Percentiles rank a stretch among this genome's conserved stretches.
Conservation (phyloP, 768 basidiomycete genomes). For the Saitozyma podzolica region DNA sequence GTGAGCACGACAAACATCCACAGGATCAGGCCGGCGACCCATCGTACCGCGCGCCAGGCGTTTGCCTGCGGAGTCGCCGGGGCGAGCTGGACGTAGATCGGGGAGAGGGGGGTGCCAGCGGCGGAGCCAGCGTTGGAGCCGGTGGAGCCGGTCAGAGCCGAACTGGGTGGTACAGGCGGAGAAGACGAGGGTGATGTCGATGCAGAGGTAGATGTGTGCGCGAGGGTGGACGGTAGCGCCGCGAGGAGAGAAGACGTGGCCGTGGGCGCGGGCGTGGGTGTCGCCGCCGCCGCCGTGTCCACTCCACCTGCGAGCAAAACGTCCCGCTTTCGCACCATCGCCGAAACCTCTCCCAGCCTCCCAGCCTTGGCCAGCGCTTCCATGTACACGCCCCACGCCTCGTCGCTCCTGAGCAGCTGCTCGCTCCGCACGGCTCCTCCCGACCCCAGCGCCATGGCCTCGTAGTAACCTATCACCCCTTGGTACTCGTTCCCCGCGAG, state of each 20-base stretch:
- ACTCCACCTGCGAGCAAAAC: conserved; percentile 10
- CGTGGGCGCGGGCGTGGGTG: conserved; percentile 5
- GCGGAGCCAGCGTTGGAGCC: not conserved
- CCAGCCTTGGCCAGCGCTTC: conserved; percentile 28
- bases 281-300: not conserved
- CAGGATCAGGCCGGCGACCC: conserved; percentile 31
- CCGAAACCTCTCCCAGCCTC: conserved; percentile 59
- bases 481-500: conserved; percentile 30
- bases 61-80: conserved; percentile 37
- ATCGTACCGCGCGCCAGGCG: conserved; percentile 31
- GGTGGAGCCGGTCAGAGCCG: conserved; percentile 54
- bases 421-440: conserved; percentile 10
- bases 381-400: conserved; percentile 27
- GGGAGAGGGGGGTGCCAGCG: conserved; percentile 41
- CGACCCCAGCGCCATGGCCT: conserved; percentile 34
- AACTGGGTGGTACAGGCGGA: conserved; percentile 50
- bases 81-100: conserved; percentile 48
- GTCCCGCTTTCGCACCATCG: conserved; percentile 66
- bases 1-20: conserved; percentile 63
- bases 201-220: conserved; percentile 59
- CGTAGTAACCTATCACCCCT: conserved; percentile 35
- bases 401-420: conserved; percentile 23
- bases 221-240: not conserved
- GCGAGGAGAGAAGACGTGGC: conserved; percentile 10
- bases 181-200: conserved; percentile 60